These are phyloP conservation scores for Daldinia bambusicola DNA, from an alignment of 495 filamentous ascomycete species.

Conservation along the genomic window DNA sequence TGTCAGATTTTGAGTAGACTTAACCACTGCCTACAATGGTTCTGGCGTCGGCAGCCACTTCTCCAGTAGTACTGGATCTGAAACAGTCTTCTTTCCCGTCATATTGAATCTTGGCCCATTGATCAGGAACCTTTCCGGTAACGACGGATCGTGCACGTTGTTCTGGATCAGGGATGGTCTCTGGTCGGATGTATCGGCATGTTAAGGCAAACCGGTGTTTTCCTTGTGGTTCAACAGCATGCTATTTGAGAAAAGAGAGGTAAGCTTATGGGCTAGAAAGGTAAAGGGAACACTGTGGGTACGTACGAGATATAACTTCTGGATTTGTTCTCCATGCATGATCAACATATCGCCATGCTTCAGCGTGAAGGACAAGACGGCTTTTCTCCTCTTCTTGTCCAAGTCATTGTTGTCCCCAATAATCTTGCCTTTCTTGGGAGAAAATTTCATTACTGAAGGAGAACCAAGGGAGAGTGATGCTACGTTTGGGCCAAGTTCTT, in stretches of 20 bases:
- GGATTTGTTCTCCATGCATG: slow-evolving; percentile 80
- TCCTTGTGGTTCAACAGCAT: slow-evolving; percentile 66
- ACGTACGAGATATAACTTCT: slow-evolving; percentile 76
- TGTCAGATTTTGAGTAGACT: background rate
- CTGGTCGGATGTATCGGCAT: slow-evolving; percentile 61
- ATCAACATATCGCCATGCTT: slow-evolving; percentile 84
- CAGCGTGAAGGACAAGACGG: slow-evolving; percentile 57
- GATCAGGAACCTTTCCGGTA: slow-evolving; percentile 51
- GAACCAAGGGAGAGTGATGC: slow-evolving; percentile 80
- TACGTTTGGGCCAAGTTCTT: slow-evolving; percentile 76
- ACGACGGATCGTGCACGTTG: slow-evolving; percentile 43
- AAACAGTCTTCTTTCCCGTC: slow-evolving; percentile 31
- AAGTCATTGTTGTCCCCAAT: slow-evolving; percentile 53
- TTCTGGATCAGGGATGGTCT: slow-evolving; percentile 49
- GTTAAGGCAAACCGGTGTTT: slow-evolving; percentile 75
- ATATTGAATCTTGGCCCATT: slow-evolving; percentile 32
- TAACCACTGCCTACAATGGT: background rate
- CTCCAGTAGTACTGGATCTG: background rate
- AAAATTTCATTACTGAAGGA: slow-evolving; percentile 72
- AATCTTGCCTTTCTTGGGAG: slow-evolving; percentile 70
- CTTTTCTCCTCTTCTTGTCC: slow-evolving; percentile 37
- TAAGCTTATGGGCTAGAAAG: slow-evolving; percentile 39
- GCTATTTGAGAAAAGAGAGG: slow-evolving; percentile 54
- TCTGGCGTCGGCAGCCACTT: background rate
- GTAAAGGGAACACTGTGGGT: background rate